Percentiles rank a stretch among this genome's conserved stretches.
These are phyloP conservation scores for Neltuma alba DNA, from an alignment of 306 rosid genomes.

Conservation along the genomic window DNA sequence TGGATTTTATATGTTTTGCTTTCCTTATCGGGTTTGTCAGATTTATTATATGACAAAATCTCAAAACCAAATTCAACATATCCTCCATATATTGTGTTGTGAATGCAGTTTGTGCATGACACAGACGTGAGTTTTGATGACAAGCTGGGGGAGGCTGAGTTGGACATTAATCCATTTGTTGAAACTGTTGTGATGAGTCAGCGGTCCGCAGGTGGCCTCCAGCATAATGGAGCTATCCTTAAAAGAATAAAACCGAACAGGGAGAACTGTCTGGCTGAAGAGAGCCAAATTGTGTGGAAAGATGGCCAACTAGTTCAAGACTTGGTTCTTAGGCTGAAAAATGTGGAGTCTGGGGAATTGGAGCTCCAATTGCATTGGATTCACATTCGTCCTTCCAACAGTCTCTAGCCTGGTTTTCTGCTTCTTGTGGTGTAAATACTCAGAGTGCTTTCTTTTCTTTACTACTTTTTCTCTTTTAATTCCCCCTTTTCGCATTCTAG, in stretches of 20 bases:
- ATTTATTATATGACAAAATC: neutral
- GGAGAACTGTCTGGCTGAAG: neutral
- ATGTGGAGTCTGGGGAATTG: constrained; percentile 85
- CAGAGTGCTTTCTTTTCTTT: neutral
- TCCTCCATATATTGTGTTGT: neutral
- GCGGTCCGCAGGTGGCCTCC: constrained; percentile 33
- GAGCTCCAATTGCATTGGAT: constrained; percentile 76
- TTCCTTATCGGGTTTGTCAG: neutral
- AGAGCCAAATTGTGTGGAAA: neutral
- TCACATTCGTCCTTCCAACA: neutral
- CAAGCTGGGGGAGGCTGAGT: constrained; percentile 90
- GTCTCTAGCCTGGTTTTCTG: no score
- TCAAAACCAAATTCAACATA: no score
- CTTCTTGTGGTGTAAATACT: neutral
- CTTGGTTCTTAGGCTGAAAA: constrained; percentile 69
- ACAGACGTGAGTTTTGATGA: constrained; percentile 74
- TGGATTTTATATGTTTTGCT: neutral
- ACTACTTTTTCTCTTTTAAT: no score
- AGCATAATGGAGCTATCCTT: constrained; percentile 40
- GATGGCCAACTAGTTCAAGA: constrained; percentile 49
- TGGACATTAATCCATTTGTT: constrained; percentile 51
- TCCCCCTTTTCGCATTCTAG: neutral
- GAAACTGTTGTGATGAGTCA: constrained; percentile 48
- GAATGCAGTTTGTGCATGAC: constrained; percentile 72
- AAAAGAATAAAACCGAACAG: neutral